These are phyloP conservation scores for Kodamaea alishanica DNA, from an alignment of 1,139 yeast genomes.

Conservation along the genomic window DNA sequence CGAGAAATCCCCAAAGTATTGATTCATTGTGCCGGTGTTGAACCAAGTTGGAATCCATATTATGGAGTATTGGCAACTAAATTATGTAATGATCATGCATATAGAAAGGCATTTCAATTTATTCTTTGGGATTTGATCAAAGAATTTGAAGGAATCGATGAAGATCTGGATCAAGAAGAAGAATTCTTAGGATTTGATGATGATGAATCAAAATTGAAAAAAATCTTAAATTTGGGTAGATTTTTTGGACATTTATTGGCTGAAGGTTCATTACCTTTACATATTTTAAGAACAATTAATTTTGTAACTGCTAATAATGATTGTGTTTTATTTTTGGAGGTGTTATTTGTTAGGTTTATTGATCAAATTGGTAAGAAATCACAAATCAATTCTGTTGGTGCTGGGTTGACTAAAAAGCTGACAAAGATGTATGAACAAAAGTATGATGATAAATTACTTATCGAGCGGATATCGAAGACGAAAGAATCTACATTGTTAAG, in stretches of 20 bases:
- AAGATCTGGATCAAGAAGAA: conserved; percentile 41
- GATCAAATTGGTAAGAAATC: conserved; percentile 65
- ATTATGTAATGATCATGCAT: conserved; percentile 63
- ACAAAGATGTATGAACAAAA: conserved; percentile 33
- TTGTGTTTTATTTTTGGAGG: conserved; percentile 66
- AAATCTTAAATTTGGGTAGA: conserved; percentile 69
- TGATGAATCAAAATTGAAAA: conserved; percentile 46
- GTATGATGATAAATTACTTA: conserved; percentile 54
- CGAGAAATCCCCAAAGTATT: conserved; percentile 84
- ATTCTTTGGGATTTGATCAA: conserved; percentile 85
- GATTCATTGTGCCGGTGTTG: conserved; percentile 81
- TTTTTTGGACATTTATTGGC: conserved; percentile 73
- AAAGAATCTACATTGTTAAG: conserved; percentile 58
- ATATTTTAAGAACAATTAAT: conserved; percentile 68
- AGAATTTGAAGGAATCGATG: conserved; percentile 52
- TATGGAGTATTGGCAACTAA: conserved; percentile 79
- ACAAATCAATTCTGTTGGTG: conserved; percentile 48
- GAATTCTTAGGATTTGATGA: conserved; percentile 34
- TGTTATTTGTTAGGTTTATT: conserved; percentile 64
- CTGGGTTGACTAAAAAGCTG: conserved; percentile 34
- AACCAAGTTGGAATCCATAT: conserved; percentile 84
- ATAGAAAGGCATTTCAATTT: conserved; percentile 84
- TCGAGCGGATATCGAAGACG: conserved; percentile 55
- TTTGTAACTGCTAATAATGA: conserved; percentile 70
- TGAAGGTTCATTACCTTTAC: conserved; percentile 70